Percentiles rank a stretch among this genome's conserved stretches.
Evolutionary conservation across 2,329 filamentous ascomycete genomes (phyloP).

Genomic region (Fusarium sp.): DNA sequence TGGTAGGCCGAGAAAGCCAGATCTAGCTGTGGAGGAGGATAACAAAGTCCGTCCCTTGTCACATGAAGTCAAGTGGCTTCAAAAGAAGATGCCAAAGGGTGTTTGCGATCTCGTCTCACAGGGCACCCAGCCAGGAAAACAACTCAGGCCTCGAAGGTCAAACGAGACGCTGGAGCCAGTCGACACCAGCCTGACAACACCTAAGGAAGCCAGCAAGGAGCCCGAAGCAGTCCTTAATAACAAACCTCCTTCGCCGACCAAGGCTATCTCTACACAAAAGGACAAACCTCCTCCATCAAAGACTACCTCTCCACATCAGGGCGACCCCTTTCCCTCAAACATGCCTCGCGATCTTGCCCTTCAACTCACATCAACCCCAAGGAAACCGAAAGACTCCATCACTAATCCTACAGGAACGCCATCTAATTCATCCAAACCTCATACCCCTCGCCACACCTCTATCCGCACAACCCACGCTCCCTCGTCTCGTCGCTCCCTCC

Average conservation of each 20-base stretch:
- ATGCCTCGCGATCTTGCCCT: neutral
- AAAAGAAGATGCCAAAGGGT: conserved; percentile 25
- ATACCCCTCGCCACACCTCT: conserved; percentile 46
- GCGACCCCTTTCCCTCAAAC: neutral
- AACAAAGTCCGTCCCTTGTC: neutral
- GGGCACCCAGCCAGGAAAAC: neutral
- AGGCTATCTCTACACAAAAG: neutral
- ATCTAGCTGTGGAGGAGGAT: neutral
- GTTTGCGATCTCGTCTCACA: neutral
- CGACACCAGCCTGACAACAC: neutral
- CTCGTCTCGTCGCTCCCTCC: conserved; percentile 56
- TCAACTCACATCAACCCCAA: conserved; percentile 15
- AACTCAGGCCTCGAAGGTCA: conserved; percentile 4
- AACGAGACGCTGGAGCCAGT: conserved; percentile 4
- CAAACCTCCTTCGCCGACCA: neutral
- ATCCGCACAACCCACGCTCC: conserved; percentile 48
- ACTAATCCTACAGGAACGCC: conserved; percentile 10
- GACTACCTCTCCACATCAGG: neutral
- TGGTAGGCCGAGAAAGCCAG: conserved; percentile 25
- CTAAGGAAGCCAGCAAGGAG: neutral
- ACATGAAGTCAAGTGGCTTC: conserved; percentile 37
- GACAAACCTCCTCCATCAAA: neutral
- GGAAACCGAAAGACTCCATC: conserved; percentile 10
- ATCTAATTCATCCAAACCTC: conserved; percentile 46
- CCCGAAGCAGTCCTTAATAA: neutral